Evolutionary conservation across 805 yeast species (phyloP).

Genomic region (Candida germanica): DNA sequence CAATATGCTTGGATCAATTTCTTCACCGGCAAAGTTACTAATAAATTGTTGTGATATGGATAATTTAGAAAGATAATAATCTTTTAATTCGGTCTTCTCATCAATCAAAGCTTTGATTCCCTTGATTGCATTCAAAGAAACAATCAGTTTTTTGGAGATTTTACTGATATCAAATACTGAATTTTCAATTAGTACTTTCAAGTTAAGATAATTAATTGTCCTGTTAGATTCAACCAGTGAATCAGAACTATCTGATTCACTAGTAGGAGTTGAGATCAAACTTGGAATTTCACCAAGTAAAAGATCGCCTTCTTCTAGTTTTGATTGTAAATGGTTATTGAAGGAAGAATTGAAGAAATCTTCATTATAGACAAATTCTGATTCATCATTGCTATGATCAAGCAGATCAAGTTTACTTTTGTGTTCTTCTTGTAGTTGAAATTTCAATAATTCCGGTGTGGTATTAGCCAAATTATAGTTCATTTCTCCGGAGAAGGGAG

Average conservation of each 20-base stretch:
- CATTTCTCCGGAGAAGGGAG: slow-evolving; percentile 32
- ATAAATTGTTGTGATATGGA: slow-evolving; percentile 34
- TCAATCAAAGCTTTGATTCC: slow-evolving; percentile 26
- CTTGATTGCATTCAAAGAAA: slow-evolving; percentile 27
- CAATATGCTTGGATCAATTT: slow-evolving; percentile 27
- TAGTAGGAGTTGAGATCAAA: slow-evolving; percentile 19
- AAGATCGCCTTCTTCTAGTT: slow-evolving; percentile 26
- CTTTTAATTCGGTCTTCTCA: slow-evolving; percentile 28
- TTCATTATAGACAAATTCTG: slow-evolving; percentile 13
- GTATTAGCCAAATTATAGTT: slow-evolving; percentile 36
- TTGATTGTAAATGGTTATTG: slow-evolving; percentile 32
- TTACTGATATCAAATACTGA: slow-evolving; percentile 40
- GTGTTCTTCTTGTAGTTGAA: slow-evolving; percentile 41
- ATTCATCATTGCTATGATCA: slow-evolving; percentile 12
- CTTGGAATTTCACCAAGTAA: slow-evolving; percentile 18
- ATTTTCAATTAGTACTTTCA: slow-evolving; percentile 44
- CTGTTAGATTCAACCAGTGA: slow-evolving; percentile 8
- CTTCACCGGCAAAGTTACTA: slow-evolving; percentile 19
- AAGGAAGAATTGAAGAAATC: slow-evolving; percentile 27
- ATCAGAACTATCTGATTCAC: slow-evolving; percentile 17
- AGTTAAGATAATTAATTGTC: slow-evolving; percentile 33
- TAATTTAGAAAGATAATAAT: slow-evolving; percentile 29
- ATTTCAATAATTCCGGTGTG: slow-evolving; percentile 41
- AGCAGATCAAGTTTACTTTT: slow-evolving; percentile 19
- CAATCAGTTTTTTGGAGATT: slow-evolving; percentile 30